Percentiles rank a stretch among this genome's conserved stretches.
Conservation (phyloP, 208 protist genomes). For the Trypanosoma congolense region DNA sequence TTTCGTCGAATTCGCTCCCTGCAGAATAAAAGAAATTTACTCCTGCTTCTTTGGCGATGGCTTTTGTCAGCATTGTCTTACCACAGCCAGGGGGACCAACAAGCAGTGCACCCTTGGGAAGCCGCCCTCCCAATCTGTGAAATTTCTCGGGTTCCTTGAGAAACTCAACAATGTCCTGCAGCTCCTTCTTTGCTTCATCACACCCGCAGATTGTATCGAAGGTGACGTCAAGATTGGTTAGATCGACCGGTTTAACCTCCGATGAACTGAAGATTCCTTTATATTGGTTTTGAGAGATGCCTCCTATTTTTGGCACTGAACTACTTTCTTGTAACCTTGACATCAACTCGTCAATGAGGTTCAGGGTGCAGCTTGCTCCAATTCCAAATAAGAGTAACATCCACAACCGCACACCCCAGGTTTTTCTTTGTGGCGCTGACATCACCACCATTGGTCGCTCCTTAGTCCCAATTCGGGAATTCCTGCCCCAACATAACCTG, state of each 20-base stretch:
- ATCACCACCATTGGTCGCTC: constrained; percentile 77
- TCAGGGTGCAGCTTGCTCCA: constrained; percentile 53
- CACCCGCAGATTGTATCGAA: constrained; percentile 87
- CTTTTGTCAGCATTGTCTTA: constrained; percentile 93
- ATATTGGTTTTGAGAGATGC: constrained; percentile 18
- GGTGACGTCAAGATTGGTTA: constrained; percentile 72
- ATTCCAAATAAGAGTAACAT: constrained; percentile 73
- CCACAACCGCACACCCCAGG: constrained; percentile 63
- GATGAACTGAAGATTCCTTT: constrained; percentile 39
- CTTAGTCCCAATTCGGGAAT: constrained; percentile 51
- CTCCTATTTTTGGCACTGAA: constrained; percentile 21
- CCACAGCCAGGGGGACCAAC: constrained; percentile 97
- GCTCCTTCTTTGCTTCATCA: constrained; percentile 90
- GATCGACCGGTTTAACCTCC: constrained; percentile 73
- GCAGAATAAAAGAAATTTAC: constrained; percentile 96
- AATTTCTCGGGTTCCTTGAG: constrained; percentile 94
- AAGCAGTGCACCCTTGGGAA: constrained; percentile 96
- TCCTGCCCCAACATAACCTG: constrained; percentile 6
- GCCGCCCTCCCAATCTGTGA: constrained; percentile 88
- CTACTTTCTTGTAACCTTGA: constrained; percentile 32
- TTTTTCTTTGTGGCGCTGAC: constrained; percentile 56
- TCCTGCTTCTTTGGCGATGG: constrained; percentile 90
- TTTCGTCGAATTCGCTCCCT: constrained; percentile 96
- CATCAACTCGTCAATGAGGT: constrained; percentile 42
- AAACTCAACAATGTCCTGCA: constrained; percentile 92